These are phyloP conservation scores for Candida sakaeoensis DNA, from an alignment of 805 yeast genomes.

Conservation along the genomic window DNA sequence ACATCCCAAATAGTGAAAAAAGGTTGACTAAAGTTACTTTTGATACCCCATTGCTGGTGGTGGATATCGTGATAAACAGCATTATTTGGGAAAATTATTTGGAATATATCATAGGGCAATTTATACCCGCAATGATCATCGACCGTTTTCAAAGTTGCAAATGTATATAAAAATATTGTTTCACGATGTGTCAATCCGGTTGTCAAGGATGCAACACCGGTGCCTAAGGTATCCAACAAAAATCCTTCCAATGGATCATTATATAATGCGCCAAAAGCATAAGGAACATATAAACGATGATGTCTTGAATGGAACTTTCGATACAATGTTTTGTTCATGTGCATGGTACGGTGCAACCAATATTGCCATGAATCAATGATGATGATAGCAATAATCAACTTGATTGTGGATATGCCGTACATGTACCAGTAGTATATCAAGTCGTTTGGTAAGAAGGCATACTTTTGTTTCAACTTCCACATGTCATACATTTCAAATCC, in stretches of 20 bases:
- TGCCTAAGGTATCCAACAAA: slow-evolving; percentile 84
- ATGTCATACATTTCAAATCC: slow-evolving; percentile 46
- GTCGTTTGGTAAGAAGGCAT: slow-evolving; percentile 42
- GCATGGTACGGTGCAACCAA: slow-evolving; percentile 86
- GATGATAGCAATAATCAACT: slow-evolving; percentile 59
- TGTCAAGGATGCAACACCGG: slow-evolving; percentile 72
- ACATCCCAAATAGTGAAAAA: slow-evolving; percentile 94
- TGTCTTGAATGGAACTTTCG: slow-evolving; percentile 87
- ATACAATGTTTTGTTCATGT: slow-evolving; percentile 71
- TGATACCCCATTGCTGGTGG: slow-evolving; percentile 94
- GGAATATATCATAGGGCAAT: slow-evolving; percentile 88
- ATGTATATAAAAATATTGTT: slow-evolving; percentile 66
- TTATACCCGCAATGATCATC: slow-evolving; percentile 99
- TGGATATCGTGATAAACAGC: slow-evolving; percentile 96
- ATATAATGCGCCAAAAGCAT: slow-evolving; percentile 93
- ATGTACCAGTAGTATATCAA: slow-evolving; percentile 52
- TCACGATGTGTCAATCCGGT: slow-evolving; percentile 74
- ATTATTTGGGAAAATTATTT: slow-evolving; percentile 87
- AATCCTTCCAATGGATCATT: slow-evolving; percentile 95
- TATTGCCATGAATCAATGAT: slow-evolving; percentile 96
- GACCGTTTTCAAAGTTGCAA: slow-evolving; percentile 93
- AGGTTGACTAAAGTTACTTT: slow-evolving; percentile 91
- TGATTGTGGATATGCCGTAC: slow-evolving; percentile 60
- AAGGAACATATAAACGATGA: slow-evolving; percentile 91
- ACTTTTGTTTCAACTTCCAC: slow-evolving; percentile 44